A percentile compares a stretch with the other conserved stretches of the same genome.
Evolutionary conservation across 2,329 filamentous ascomycete genomes (phyloP).

Genomic region (Claviceps purpurea): DNA sequence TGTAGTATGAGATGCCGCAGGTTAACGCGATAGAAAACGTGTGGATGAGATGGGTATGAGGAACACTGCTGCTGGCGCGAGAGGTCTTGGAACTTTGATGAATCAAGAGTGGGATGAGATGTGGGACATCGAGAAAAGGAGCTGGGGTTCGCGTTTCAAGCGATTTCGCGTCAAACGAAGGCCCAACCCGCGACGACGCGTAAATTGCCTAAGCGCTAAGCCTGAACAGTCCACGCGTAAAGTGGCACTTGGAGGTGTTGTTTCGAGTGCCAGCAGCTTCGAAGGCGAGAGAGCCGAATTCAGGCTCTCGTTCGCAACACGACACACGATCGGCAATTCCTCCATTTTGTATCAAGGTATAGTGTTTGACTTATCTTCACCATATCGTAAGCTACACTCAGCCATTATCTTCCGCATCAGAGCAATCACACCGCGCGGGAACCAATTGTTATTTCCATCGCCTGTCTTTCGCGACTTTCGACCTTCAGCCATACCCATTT

Average conservation of each 20-base stretch:
- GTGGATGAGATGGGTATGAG: neutral
- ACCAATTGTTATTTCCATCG: neutral
- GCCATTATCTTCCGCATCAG: neutral
- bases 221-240: slow-evolving; percentile 21
- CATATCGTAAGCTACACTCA: neutral
- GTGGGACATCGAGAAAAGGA: slow-evolving; percentile 4
- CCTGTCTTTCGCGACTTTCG: neutral
- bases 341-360: neutral
- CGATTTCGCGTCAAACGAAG: slow-evolving; percentile 10
- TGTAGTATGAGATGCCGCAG: neutral
- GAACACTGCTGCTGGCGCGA: slow-evolving; percentile 5
- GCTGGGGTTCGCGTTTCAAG: slow-evolving; percentile 5
- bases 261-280: too few relatives aligned
- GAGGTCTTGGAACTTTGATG: neutral
- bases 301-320: neutral
- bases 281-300: too few relatives aligned
- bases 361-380: neutral
- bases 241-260: slow-evolving; percentile 13
- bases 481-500: neutral
- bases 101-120: slow-evolving; percentile 9
- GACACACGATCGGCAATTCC: neutral
- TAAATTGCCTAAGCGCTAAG: slow-evolving; percentile 25
- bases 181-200: slow-evolving; percentile 22
- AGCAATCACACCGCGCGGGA: neutral
- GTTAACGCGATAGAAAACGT: neutral